phyloP scores from a whole-genome alignment of 2,329 filamentous ascomycete genomes.

The Acrodontium crateriforme region DNA sequence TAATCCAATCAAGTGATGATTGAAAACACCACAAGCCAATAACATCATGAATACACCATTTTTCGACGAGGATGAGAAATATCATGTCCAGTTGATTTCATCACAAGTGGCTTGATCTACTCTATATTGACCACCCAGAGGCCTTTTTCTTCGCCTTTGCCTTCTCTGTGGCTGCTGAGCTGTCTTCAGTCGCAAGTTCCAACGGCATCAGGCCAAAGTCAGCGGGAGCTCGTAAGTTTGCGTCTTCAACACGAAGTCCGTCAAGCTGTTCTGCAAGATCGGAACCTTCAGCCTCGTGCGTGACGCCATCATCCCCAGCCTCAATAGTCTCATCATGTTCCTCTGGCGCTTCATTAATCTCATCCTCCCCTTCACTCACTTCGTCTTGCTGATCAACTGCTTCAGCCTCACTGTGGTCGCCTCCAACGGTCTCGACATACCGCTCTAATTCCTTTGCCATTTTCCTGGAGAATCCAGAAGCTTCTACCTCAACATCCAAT shows the following conservation, averaged over 20 bases:
- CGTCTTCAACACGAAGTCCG: conserved; percentile 8
- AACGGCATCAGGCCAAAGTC: conserved; percentile 16
- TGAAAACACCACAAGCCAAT: too few species aligned
- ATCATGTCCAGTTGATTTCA: too few species aligned
- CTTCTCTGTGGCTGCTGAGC: conserved; percentile 17
- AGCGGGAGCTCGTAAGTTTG: conserved; percentile 7
- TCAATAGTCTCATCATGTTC: too few species aligned
- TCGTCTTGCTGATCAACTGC: conserved; percentile 7
- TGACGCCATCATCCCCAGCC: conserved; percentile 4
- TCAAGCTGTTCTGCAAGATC: conserved; percentile 11
- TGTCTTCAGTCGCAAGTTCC: conserved; percentile 14
- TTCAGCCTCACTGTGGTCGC: conserved; percentile 28
- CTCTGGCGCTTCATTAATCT: conserved; percentile 22
- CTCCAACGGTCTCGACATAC: conserved; percentile 63
- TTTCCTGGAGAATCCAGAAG: conserved; percentile 91
- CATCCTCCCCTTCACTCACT: conserved; percentile 24
- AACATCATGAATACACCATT: too few species aligned
- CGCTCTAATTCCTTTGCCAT: conserved; percentile 88
- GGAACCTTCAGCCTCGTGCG: conserved; percentile 8
- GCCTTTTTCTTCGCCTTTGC: conserved; percentile 23
- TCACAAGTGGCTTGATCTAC: too few species aligned
- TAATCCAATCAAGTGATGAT: too few species aligned
- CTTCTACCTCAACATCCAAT: conserved; percentile 77
- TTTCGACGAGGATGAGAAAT: too few species aligned
- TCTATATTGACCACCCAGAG: conserved; percentile 24